Percentiles rank a stretch among this genome's conserved stretches.
Evolutionary conservation across 257 asterid species (phyloP).

Genomic region (Coffea eugenioides): DNA sequence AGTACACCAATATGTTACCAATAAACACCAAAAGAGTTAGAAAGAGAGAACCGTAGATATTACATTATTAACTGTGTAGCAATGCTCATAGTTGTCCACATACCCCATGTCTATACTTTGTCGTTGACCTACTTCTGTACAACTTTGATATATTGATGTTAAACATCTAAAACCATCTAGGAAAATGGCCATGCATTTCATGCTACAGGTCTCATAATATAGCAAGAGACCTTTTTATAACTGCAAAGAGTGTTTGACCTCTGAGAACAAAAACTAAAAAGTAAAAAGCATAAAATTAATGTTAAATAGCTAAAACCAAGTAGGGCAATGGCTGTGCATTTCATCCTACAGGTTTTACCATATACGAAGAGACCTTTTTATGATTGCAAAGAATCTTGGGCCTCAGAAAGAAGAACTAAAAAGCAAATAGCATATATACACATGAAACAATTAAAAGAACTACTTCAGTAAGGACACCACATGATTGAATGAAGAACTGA

Average conservation of each 20-base stretch:
- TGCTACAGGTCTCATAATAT: not conserved
- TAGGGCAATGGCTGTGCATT: not conserved
- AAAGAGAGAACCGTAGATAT: not conserved
- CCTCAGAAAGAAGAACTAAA: constrained; percentile 2
- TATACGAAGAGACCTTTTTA: no score
- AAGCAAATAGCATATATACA: not conserved
- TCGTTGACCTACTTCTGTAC: not conserved
- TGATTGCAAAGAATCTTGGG: not conserved
- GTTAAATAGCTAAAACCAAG: not conserved
- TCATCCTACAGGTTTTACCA: not conserved
- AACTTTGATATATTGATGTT: not conserved
- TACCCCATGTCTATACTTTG: not conserved
- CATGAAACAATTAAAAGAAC: no score
- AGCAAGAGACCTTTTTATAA: no score
- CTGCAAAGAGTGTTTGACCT: not conserved
- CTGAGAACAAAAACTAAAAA: constrained; percentile 3
- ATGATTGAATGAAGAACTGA: no score
- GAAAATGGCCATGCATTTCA: not conserved
- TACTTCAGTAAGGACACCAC: no score
- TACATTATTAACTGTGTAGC: not conserved
- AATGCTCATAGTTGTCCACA: not conserved
- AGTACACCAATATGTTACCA: not conserved
- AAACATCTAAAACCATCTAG: not conserved
- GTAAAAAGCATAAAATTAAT: not conserved
- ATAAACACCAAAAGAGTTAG: not conserved